Conservation (phyloP, 306 rosid genomes). For the Morella rubra region DNA sequence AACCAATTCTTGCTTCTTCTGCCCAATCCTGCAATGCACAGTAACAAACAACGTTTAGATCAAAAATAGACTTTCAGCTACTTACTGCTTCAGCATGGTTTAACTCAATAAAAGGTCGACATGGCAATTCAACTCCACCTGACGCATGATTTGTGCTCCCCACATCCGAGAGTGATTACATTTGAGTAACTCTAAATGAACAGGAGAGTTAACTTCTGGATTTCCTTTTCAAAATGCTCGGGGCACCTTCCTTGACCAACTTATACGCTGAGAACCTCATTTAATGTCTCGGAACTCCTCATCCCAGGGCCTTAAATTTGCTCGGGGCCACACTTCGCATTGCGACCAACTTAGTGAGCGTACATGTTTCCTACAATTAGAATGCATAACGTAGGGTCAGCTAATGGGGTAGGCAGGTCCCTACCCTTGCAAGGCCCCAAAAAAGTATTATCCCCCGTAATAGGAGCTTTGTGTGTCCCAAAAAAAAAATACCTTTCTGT, state of each 20-base stretch:
- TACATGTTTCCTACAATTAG: not conserved
- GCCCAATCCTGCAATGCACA: constrained; percentile 70
- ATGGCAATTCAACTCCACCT: constrained; percentile 52
- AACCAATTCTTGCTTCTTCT: constrained; percentile 67
- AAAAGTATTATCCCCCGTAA: too few species aligned
- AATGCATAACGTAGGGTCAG: too few species aligned
- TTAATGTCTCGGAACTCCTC: constrained; percentile 74
- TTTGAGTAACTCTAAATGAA: constrained; percentile 54
- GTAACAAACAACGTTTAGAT: constrained; percentile 6
- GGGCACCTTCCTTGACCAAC: constrained; percentile 58
- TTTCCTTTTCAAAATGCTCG: constrained; percentile 93
- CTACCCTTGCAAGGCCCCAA: too few species aligned
- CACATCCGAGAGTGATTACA: constrained; percentile 70
- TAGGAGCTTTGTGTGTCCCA: too few species aligned
- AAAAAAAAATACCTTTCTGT: too few species aligned
- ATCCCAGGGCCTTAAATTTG: constrained; percentile 67
- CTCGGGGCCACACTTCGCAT: constrained; percentile 38
- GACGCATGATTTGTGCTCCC: constrained; percentile 85
- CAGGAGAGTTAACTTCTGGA: constrained; percentile 70
- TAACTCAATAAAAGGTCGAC: not conserved
- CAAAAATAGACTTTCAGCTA: constrained; percentile 15
- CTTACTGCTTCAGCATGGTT: constrained; percentile 3
- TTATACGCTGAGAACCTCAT: constrained; percentile 48
- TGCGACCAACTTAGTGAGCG: too few species aligned
- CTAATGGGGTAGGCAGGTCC: too few species aligned